These are phyloP conservation scores for Hortaea sp. DNA, from an alignment of 2,329 filamentous ascomycete species.

Conservation along the genomic window DNA sequence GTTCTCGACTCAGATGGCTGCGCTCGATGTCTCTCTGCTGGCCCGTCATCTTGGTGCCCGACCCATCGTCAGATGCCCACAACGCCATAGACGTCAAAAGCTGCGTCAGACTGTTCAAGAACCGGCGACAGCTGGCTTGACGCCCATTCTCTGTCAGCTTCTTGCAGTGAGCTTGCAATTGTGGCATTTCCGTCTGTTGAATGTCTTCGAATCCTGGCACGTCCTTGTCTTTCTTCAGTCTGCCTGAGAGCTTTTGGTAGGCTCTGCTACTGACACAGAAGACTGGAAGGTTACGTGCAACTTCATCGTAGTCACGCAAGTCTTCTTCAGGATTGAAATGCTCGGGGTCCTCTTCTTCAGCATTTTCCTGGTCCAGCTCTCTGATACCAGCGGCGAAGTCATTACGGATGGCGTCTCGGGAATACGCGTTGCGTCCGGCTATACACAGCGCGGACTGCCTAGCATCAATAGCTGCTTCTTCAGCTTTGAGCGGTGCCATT, in stretches of 20 bases:
- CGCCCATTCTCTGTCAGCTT: slow-evolving; percentile 45
- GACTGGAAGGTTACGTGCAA: slow-evolving; percentile 47
- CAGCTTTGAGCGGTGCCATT: slow-evolving; percentile 21
- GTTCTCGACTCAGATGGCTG: slow-evolving; percentile 28
- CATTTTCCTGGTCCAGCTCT: slow-evolving; percentile 49
- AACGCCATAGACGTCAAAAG: slow-evolving; percentile 44
- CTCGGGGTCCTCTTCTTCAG: slow-evolving; percentile 43
- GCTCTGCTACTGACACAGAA: slow-evolving; percentile 55
- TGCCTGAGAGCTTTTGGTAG: slow-evolving; percentile 52
- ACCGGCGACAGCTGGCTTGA: slow-evolving; percentile 34
- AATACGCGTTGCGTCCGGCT: slow-evolving; percentile 46
- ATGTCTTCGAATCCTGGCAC: slow-evolving; percentile 43
- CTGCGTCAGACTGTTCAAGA: slow-evolving; percentile 43
- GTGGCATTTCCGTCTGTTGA: slow-evolving; percentile 49
- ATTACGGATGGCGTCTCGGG: slow-evolving; percentile 43
- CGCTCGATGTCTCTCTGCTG: slow-evolving; percentile 30
- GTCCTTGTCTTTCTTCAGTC: slow-evolving; percentile 42
- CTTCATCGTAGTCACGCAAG: slow-evolving; percentile 46
- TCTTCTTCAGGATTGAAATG: slow-evolving; percentile 47
- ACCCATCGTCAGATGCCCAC: slow-evolving; percentile 39
- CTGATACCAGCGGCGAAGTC: slow-evolving; percentile 52
- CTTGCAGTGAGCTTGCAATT: slow-evolving; percentile 49
- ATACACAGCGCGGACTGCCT: slow-evolving; percentile 39
- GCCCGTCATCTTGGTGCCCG: slow-evolving; percentile 30
- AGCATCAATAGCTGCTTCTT: slow-evolving; percentile 24